Evolutionary conservation across 352 stramenopile genomes (phyloP), one percentile per base, ranked within the genome.

Genomic region (Phytophthora constricta): DNA sequence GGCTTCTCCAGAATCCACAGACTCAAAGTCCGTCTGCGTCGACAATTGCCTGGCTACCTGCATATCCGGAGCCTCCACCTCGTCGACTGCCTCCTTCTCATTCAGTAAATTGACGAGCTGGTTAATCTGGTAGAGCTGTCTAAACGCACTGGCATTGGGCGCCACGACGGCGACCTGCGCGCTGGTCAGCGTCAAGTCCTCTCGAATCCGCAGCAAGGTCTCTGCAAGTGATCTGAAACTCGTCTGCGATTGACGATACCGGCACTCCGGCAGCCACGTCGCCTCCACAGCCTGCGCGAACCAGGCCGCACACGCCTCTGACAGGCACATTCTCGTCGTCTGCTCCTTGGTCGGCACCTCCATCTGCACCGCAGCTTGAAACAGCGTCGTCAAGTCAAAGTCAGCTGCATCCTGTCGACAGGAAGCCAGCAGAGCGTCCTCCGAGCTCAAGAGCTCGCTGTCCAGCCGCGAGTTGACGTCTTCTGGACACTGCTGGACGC

Each of bases 191-290:
- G 55, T 26, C 16, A 78, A 58, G 31, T 76, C 70, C 25, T 70
- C 66, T 53, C 73, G 49, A 34, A 81, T 66, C 0, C 47, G 58
- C 14, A 76, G 50, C 41, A 78, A 45, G 3, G 70, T 81, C 28
- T 81, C 65, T n/a, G 48, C 66, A 19, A 81, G 41, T 8, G 70
- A 76, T 14, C 73, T 57, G 25, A 76, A 25, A 67, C 66, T 76
- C n/a, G 39, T 56, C 14, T 72, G 57, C 1, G 71, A 70, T 39
- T 64, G 62, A 53, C 66, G 70, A 70, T 74, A 79, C 4, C 26
- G 65, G 59, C 73, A 81, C 14, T 74, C 70, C 8, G 66, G 66
- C 9, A 81, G 59, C 62, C 62, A 79, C 26, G 43, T 14, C 5
- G 71, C 57, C 16, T 65, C 34, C 11, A 50, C 39, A 1, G 34